Evolutionary conservation across 2,329 filamentous ascomycete species (phyloP), one percentile per base, ranked within the genome.

Genomic region (Fusarium sp.): DNA sequence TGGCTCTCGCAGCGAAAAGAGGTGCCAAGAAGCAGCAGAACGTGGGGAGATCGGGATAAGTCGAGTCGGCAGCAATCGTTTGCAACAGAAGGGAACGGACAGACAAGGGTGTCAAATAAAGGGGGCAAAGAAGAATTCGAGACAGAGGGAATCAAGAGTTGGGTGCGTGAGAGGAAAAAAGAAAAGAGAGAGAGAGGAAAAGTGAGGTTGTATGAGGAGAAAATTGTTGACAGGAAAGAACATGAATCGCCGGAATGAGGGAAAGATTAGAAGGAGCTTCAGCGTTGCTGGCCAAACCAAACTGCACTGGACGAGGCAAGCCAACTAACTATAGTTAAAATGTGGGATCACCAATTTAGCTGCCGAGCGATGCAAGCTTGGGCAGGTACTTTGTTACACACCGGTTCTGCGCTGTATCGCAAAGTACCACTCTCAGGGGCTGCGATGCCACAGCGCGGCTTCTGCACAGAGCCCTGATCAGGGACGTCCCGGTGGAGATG

Each of bases 261-360:
- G 61, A 61, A 55, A 47, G 9, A 29, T 10, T 29, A 9, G 23
- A 25, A 25, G 23, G 23, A 25, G 23, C 23, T 25, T 25, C 23
- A 25, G 23, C 8, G 4, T 25, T 25, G 23, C 23, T 25, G 23
- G 23, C 23, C 23, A 25, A 25, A 25, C 23, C 23, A 25, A 64
- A 41, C 13, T 33, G 31, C 31, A 14, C 14, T 7, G 14, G 14
- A 33, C 6, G 31, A 14, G 31, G 31, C 31, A 14, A 32, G 31
- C 31, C 11, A 29, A 10, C 27, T 27, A 27, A 27, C 25, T 27
- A 27, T 54, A 48, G 48, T 37, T 59, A 59, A 61, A 55, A 49
- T 63, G 62, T 66, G 49, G 58, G 50, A 66, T 63, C 49, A 63
- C 54, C 63, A 65, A 66, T 66, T 66, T 60, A 63, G 58, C 58